Percentiles rank a stretch among this genome's conserved stretches.
Evolutionary conservation across 2,329 filamentous ascomycete genomes (phyloP).

Genomic region (Pseudonectria buxi): DNA sequence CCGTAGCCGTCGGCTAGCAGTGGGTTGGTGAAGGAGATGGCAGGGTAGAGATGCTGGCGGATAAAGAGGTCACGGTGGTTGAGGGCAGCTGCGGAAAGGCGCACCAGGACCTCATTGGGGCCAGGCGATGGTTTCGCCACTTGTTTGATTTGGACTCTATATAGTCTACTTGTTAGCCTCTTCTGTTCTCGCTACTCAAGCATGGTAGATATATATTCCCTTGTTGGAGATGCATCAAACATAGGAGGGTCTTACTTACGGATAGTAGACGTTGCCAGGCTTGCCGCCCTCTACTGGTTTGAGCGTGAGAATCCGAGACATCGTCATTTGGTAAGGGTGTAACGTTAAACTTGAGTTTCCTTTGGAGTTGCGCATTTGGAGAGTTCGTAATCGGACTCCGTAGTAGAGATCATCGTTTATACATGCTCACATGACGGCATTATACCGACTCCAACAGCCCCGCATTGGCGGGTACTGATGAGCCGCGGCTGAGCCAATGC

Average conservation of each 20-base stretch:
- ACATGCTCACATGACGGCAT: too few species aligned
- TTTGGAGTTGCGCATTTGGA: too few species aligned
- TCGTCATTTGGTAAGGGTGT: constrained; percentile 18
- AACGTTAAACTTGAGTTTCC: neutral
- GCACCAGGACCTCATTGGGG: constrained; percentile 64
- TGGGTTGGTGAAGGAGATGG: constrained; percentile 69
- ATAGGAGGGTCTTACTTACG: constrained; percentile 37
- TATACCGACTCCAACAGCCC: too few species aligned
- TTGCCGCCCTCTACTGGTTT: constrained; percentile 66
- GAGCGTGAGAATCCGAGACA: constrained; percentile 55
- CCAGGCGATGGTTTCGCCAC: constrained; percentile 57
- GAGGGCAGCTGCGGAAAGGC: constrained; percentile 71
- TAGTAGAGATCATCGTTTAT: too few species aligned
- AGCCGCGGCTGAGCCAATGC: too few species aligned
- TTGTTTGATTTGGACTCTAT: constrained; percentile 52
- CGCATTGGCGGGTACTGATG: too few species aligned
- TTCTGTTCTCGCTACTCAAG: too few species aligned
- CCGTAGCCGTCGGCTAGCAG: constrained; percentile 80
- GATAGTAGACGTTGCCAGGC: constrained; percentile 83
- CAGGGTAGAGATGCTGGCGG: constrained; percentile 85
- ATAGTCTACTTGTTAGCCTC: constrained; percentile 3
- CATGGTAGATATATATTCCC: too few species aligned
- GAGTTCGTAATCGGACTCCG: too few species aligned
- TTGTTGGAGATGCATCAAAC: neutral
- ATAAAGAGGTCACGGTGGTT: constrained; percentile 97